Base-by-base conservation (phyloP, 2,329 filamentous ascomycete genomes). In the Colletotrichum cereale region DNA sequence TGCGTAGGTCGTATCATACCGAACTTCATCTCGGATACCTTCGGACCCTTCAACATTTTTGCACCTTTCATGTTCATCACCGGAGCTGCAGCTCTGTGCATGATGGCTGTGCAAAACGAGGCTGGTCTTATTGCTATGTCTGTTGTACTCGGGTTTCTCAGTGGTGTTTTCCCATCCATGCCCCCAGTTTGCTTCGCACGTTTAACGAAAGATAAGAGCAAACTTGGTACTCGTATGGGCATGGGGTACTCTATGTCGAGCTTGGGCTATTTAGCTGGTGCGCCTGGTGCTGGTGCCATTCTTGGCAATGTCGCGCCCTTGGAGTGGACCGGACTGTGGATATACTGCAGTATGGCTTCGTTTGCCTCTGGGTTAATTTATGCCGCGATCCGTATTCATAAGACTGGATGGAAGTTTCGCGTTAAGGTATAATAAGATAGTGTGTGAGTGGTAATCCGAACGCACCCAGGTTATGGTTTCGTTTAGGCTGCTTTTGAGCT, bases 171-270 rank as follows among this genome's bases (percentile, higher is more conserved):
- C 75, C 80, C 85, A 56, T 78, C 82, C 0, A 75, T 86, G 40
- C 82, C 82, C 6, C 80, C 83, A 0, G 79, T 82, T 1, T 77
- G 79, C 55, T 81, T 86, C 61, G 78, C 79, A 7, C 75, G 72
- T 2, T 74, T 86, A 21, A 85, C 83, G 0, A 66, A 75, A n/a
- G 79, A 86, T 73, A 81, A 82, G 72, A 75, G 77, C 24, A 81
- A 79, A 66, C 76, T 86, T 16, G 85, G 85, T 5, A 84, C 82
- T 2, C 77, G 84, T 7, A 81, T 85, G 21, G 84, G 84, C 0
- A 77, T 78, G 78, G 79, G 78, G 1, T 84, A 79, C 67, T 77
- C 77, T 0, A 74, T 82, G 6, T 72, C 77, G 7, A 77, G 76
- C 0, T 70, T 82, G 3, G 82, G 79, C 7, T 70, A 79, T 5